Conservation (phyloP, 2,329 filamentous ascomycete species). For the Fusarium pseudonygamai region DNA sequence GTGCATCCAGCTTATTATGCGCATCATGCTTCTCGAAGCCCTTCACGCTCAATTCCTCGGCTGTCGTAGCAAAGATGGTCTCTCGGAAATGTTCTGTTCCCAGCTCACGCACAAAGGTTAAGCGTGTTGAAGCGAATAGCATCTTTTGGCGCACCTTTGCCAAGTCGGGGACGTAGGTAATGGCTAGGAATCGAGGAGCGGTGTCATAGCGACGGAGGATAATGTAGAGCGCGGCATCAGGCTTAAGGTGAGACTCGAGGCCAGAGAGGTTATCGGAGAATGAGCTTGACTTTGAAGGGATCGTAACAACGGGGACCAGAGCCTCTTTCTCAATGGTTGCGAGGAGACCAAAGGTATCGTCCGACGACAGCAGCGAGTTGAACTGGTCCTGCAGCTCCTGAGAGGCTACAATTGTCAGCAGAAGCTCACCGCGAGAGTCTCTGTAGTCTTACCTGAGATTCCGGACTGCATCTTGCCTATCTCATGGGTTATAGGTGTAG, state of each 20-base stretch:
- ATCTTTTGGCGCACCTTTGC: slow-evolving; percentile 87
- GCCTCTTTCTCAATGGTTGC: slow-evolving; percentile 75
- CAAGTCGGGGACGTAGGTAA: slow-evolving; percentile 82
- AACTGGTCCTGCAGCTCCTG: slow-evolving; percentile 80
- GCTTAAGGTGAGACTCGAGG: slow-evolving; percentile 70
- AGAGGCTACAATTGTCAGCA: slow-evolving; percentile 64
- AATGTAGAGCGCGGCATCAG: slow-evolving; percentile 76
- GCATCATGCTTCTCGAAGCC: slow-evolving; percentile 79
- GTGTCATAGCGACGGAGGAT: slow-evolving; percentile 74
- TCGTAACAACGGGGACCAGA: slow-evolving; percentile 66
- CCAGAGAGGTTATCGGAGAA: slow-evolving; percentile 72
- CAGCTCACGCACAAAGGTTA: slow-evolving; percentile 79
- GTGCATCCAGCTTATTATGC: slow-evolving; percentile 71
- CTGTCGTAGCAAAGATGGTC: slow-evolving; percentile 75
- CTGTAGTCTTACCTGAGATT: slow-evolving; percentile 69
- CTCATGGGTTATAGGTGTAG: slow-evolving; percentile 5
- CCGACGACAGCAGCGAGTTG: slow-evolving; percentile 70
- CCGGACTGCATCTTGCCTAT: slow-evolving; percentile 74
- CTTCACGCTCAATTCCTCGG: slow-evolving; percentile 72
- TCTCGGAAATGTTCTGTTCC: slow-evolving; percentile 83
- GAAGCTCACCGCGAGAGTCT: background rate
- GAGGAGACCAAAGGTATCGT: slow-evolving; percentile 73
- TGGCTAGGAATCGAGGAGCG: slow-evolving; percentile 68
- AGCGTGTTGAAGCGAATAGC: slow-evolving; percentile 81
- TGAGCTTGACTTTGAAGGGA: slow-evolving; percentile 63